Evolutionary conservation across 78 protist genomes (phyloP), one percentile per base, ranked within the genome.

Genomic region (Diacronema lutheri): DNA sequence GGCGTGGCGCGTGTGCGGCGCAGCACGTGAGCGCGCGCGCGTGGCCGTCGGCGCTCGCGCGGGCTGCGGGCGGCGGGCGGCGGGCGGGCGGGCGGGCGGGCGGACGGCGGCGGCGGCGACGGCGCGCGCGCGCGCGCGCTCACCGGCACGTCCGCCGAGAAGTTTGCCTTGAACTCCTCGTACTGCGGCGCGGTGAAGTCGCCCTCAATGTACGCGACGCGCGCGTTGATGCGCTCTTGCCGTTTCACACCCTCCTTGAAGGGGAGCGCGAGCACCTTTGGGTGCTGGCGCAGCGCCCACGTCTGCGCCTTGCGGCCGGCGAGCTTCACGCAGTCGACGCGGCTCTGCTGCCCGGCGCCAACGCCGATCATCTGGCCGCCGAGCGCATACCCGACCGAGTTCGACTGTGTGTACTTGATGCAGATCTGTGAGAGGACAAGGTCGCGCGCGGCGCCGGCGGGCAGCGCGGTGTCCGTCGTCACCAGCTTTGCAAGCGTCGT

Each of bases 281-380:
- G 96, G 88, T 93, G 93, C 40, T 85, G 90, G 21, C 96, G 69
- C 84, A 91, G 76, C 82, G 89, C 87, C 84, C 85, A 83, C 56
- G 84, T 86, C 79, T 46, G 35, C 64, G 46, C 92, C 92, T 94
- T 94, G 33, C 86, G 85, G 21, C 94, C 96, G 0, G 96, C 96
- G 6, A 94, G 86, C 76, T 90, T 83, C 35, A 89, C 86, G 93
- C 96, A 94, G 85, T 94, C 91, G 66, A 94, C 88, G 41, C 96
- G 91, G 26, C 74, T 31, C 88, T 94, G 96, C 90, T 94, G 96
- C 14, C 91, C 96, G 13, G 96, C 96, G 25, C 96, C 96, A 7
- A 94, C 82, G 35, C 96, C 96, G n/a, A 94, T 29, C 79, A 91
- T 89, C 91, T 88, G 91, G 10, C 95, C 95, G 50, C 74, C 81